Base-by-base conservation (phyloP, 257 asterid genomes). In the Orobanche coerulescens region DNA sequence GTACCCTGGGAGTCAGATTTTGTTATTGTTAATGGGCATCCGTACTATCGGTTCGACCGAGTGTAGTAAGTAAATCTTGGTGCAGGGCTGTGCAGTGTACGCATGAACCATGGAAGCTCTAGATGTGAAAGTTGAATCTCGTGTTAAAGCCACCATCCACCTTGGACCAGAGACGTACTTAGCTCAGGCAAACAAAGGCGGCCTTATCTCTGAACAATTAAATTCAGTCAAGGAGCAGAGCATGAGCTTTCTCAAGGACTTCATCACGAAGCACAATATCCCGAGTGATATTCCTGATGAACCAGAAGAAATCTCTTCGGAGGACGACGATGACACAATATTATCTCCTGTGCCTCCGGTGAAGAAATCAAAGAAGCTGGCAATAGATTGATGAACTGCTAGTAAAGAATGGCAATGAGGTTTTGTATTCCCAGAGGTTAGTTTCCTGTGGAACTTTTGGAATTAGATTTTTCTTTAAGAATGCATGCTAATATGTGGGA, bases 211-310 rank as follows among this genome's bases (percentile, higher is more conserved):
- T 4, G 88, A 88, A 66, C 95, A 92, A 66, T 44, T 92, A 69
- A 58, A 24, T 54, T 77, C 87, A 0, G 81, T 88, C 72, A 92
- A 84, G 78, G 95, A 82, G 76, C 89, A 84, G 76, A 84, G 89
- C 85, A 92, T 92, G 97, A 61, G 64, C 71, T 54, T 92, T 65
- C 70, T 92, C 23, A 92, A 92, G 79, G 95, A 86, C 37, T 92
- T 82, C 76, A 88, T 92, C 53, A 84, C 95, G 4, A 82, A 78
- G 73, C 84, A 92, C 48, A 88, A 86, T 58, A 82, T 81, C 58
- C 95, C 95, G 6, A 82, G 77, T 50, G 95, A 88, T 34, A 94
- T 82, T 52, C 98, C 95, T 34, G 95, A 92, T 63, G 98, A 88
- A 24, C 74, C 79, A 0, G 98, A 91, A 25, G 96, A 84, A 33